A percentile compares a stretch with the other conserved stretches of the same genome.
Conservation (phyloP, 345 rosid species). For the Acer negundo region DNA sequence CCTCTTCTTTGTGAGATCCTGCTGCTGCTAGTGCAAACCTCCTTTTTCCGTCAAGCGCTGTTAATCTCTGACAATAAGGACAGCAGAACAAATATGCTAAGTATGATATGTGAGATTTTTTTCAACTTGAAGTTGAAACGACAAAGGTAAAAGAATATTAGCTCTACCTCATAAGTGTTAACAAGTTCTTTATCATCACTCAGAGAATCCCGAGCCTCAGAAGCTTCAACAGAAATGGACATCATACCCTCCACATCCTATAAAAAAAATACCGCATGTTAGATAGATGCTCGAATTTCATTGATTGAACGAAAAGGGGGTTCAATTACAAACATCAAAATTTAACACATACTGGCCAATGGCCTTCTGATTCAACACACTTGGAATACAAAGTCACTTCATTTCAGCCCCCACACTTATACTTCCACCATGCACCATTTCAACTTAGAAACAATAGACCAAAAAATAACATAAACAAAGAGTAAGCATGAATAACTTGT, state of each 20-base stretch:
- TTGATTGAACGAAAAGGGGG: not conserved
- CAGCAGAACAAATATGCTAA: not conserved
- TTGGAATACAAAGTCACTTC: not conserved
- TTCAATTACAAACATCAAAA: not conserved
- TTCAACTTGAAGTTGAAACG: not conserved
- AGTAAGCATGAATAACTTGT: not conserved
- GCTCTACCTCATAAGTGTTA: conserved; percentile 87
- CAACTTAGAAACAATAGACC: not conserved
- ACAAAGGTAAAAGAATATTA: conserved; percentile 14
- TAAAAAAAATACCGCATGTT: conserved; percentile 18
- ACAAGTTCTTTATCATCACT: conserved; percentile 95
- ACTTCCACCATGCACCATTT: not conserved
- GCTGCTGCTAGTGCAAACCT: conserved; percentile 98
- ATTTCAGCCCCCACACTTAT: not conserved
- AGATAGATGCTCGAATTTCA: not conserved
- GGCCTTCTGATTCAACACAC: not conserved
- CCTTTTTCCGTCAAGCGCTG: conserved; percentile 97
- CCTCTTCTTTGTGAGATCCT: conserved; percentile 85
- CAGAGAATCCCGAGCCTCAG: conserved; percentile 91
- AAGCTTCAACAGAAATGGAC: conserved; percentile 98
- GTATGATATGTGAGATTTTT: not conserved
- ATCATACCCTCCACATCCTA: conserved; percentile 99
- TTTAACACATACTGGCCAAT: conserved; percentile 2
- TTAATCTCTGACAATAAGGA: conserved; percentile 64
- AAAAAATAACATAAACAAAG: not conserved